A percentile compares a stretch with the other conserved stretches of the same genome.
Evolutionary conservation across 305 asterid genomes (phyloP).

Genomic region (Fraxinus latifolia): DNA sequence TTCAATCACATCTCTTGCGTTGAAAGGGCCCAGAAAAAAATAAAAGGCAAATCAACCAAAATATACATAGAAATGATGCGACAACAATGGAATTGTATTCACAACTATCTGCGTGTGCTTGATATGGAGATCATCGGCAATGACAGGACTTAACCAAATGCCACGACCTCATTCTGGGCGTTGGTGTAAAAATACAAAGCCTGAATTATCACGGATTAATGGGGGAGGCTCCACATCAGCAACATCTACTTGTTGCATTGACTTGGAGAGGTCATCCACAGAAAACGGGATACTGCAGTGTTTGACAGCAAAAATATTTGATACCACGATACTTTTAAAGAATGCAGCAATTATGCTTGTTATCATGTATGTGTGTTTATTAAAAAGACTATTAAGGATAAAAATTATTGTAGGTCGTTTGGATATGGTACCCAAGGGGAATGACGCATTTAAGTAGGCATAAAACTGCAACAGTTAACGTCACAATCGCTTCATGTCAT

Average conservation of each 20-base stretch:
- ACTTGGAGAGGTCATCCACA: slow-evolving; percentile 89
- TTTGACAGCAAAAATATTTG: not conserved
- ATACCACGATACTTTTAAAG: not conserved
- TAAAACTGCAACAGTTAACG: not conserved
- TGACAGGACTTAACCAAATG: slow-evolving; percentile 24
- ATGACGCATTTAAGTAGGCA: not conserved
- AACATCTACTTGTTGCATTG: slow-evolving; percentile 78
- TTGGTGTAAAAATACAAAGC: slow-evolving; percentile 84
- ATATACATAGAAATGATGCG: slow-evolving; percentile 38
- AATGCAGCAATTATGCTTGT: not conserved
- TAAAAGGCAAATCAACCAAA: slow-evolving; percentile 45
- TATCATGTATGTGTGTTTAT: not conserved
- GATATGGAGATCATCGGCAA: slow-evolving; percentile 19
- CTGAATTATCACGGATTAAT: slow-evolving; percentile 85
- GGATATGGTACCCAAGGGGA: not conserved
- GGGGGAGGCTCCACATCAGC: slow-evolving; percentile 91
- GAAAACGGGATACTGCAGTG: slow-evolving; percentile 91
- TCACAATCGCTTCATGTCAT: not conserved
- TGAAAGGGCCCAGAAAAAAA: slow-evolving; percentile 35
- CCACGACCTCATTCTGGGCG: slow-evolving; percentile 41
- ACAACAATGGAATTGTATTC: slow-evolving; percentile 33
- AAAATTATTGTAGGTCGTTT: not conserved
- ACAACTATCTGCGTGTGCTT: slow-evolving; percentile 36
- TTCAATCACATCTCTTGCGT: slow-evolving; percentile 36
- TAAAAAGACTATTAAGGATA: not conserved